A percentile compares a stretch with the other conserved stretches of the same genome.
Conservation (phyloP, 192 early-diverging fungal species). For the Cladochytrium replicatum region DNA sequence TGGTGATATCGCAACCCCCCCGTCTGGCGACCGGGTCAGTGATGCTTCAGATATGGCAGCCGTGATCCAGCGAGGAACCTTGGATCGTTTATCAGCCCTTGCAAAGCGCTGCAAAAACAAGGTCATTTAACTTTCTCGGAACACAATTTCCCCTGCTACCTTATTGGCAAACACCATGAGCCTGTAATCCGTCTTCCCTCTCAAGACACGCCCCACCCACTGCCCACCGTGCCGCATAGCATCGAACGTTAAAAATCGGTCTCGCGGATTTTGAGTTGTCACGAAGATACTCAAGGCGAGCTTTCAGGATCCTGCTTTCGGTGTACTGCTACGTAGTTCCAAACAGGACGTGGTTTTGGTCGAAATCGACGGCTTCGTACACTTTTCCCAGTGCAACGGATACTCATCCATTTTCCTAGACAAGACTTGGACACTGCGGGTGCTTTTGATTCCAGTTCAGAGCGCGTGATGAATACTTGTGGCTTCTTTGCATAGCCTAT, state of each 20-base stretch:
- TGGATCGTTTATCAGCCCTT: slow-evolving; percentile 85
- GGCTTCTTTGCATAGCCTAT: slow-evolving; percentile 98
- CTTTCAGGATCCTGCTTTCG: slow-evolving; percentile 88
- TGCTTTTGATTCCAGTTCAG: slow-evolving; percentile 79
- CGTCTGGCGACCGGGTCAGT: slow-evolving; percentile 90
- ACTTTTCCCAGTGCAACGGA: slow-evolving; percentile 99
- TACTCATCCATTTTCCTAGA: slow-evolving; percentile 62
- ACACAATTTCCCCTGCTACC: slow-evolving; percentile 23
- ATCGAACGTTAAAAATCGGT: slow-evolving; percentile 99
- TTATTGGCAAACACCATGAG: slow-evolving; percentile 99
- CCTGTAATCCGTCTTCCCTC: slow-evolving; percentile 98
- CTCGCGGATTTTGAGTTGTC: slow-evolving; percentile 89
- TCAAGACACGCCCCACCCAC: slow-evolving; percentile 92
- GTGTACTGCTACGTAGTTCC: slow-evolving; percentile 99
- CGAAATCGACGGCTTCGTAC: slow-evolving; percentile 99
- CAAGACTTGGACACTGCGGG: slow-evolving; percentile 64
- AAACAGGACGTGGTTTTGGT: slow-evolving; percentile 99
- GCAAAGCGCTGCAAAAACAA: slow-evolving; percentile 61
- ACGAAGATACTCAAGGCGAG: slow-evolving; percentile 87
- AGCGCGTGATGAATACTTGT: slow-evolving; percentile 87
- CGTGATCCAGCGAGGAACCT: slow-evolving; percentile 95
- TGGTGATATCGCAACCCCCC: slow-evolving; percentile 87
- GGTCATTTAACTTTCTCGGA: not conserved
- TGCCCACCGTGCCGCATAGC: slow-evolving; percentile 98
- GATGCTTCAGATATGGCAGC: slow-evolving; percentile 79